Base-by-base conservation (phyloP, 2,329 filamentous ascomycete species). In the Alternaria rosae region DNA sequence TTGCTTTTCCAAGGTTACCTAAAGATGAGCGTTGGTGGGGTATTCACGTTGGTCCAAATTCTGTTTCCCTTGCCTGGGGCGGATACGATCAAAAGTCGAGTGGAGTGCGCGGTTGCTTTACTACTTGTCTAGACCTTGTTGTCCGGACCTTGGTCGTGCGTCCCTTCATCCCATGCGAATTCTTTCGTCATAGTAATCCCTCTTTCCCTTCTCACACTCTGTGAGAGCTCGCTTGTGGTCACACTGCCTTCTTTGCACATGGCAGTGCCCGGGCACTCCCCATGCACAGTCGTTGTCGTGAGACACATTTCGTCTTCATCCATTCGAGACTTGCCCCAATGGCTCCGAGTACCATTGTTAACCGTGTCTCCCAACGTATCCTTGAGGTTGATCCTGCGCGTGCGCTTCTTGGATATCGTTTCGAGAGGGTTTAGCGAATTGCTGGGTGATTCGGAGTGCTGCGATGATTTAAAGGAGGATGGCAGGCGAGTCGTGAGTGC, bases 291-390 rank as follows among this genome's bases (percentile, higher is more conserved):
- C 9, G 66, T 69, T 11, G 66, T 70, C 7, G 69, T 71, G 5
- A 66, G 43, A 41, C 67, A 69, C 54, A 70, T 66, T n/a, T 70
- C 69, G 51, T 71, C 68, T 3, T 70, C 68, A 44, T 71, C 70
- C 6, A 67, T 64, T 20, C 69, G 62, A 64, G 61, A 70, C 26
- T 35, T 54, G 12, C 59, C 55, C 26, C 64, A 65, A 4, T 21
- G 63, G 50, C 35, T 69, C 66, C 35, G 35, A 38, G 35, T 38
- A n/a, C 17, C 35, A 17, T 38, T 38, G 4, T 44, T 30, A 7
- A 66, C 50, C 6, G 66, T 65, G 20, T 58, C 63, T 17, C 60
- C 61, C 10, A 73, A 55, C 4, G 64, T 65, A 45, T 70, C 64
- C 4, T 60, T 61, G 15, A 64, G 62, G 2, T 44, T 52, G 21